Percentiles rank a stretch among this genome's conserved stretches.
Evolutionary conservation across 495 filamentous ascomycete species (phyloP).

Genomic region (Daldinia grandis): DNA sequence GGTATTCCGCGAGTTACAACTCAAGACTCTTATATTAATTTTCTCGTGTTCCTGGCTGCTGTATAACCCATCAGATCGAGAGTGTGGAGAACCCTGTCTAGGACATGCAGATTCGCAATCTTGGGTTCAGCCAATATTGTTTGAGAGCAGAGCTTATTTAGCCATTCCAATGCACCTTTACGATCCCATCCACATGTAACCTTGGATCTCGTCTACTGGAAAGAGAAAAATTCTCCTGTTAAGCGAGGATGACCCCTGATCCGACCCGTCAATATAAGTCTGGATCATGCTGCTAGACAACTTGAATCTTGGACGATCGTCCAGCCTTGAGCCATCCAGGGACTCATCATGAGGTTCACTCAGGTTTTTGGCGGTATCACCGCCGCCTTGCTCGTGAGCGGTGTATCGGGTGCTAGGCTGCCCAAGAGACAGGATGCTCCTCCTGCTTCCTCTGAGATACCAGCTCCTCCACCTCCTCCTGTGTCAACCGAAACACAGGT

Average conservation of each 20-base stretch:
- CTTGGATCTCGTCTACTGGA: slow-evolving; percentile 21
- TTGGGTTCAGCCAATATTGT: slow-evolving; percentile 41
- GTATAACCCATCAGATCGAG: slow-evolving; percentile 24
- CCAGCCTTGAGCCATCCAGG: slow-evolving; percentile 27
- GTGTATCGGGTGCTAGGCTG: slow-evolving; percentile 31
- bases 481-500: slow-evolving; percentile 3
- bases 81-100: slow-evolving; percentile 42
- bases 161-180: slow-evolving; percentile 31
- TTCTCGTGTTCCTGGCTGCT: slow-evolving; percentile 27
- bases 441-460: slow-evolving; percentile 6
- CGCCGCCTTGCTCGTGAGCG: slow-evolving; percentile 41
- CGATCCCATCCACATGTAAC: slow-evolving; percentile 24
- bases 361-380: slow-evolving; percentile 35
- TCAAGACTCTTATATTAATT: slow-evolving; percentile 15
- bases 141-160: slow-evolving; percentile 27
- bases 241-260: slow-evolving; percentile 12
- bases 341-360: slow-evolving; percentile 40
- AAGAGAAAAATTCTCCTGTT: slow-evolving; percentile 17
- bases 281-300: slow-evolving; percentile 16
- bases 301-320: slow-evolving; percentile 18
- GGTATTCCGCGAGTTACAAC: slow-evolving; percentile 16
- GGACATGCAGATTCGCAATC: slow-evolving; percentile 22
- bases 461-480: slow-evolving; percentile 4
- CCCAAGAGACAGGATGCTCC: slow-evolving; percentile 30
- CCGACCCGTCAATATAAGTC: slow-evolving; percentile 18